A percentile compares a stretch with the other conserved stretches of the same genome.
Conservation (phyloP, 352 stramenopile genomes). For the Globisporangium polare region DNA sequence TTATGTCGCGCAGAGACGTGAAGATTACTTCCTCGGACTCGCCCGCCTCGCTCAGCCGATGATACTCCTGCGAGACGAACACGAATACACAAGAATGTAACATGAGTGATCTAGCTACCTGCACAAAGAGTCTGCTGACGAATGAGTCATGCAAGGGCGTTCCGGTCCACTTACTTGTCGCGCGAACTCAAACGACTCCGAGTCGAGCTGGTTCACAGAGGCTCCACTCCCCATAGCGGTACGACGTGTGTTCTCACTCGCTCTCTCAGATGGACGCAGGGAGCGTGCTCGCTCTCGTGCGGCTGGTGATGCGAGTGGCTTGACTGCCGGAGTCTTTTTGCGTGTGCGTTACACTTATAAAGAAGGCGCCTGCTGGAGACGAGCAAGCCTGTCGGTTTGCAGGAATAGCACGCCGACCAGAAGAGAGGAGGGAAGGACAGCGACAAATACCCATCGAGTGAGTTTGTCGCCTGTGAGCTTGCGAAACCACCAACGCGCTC, state of each 20-base stretch:
- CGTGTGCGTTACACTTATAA: background rate
- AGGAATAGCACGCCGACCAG: background rate
- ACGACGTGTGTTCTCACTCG: background rate
- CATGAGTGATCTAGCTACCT: background rate
- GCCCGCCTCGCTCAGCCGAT: slow-evolving; percentile 25
- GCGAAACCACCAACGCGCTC: background rate
- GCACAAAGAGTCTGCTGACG: background rate
- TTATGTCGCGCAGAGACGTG: slow-evolving; percentile 28
- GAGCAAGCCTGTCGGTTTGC: background rate
- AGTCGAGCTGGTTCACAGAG: slow-evolving; percentile 9
- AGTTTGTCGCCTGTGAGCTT: background rate
- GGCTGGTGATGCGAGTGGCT: background rate
- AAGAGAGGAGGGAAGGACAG: background rate
- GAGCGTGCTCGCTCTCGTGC: background rate
- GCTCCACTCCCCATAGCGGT: slow-evolving; percentile 10
- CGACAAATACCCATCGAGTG: background rate
- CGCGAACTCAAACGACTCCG: slow-evolving; percentile 9
- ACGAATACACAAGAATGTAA: background rate
- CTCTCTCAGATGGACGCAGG: background rate
- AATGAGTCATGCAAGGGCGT: background rate
- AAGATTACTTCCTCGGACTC: slow-evolving; percentile 46
- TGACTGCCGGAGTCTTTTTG: background rate
- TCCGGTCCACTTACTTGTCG: background rate
- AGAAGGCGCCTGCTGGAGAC: background rate
- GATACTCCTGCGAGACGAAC: slow-evolving; percentile 24